Evolutionary conservation across 1,139 yeast species (phyloP).

Genomic region (Blastobotrys petasosporus): DNA sequence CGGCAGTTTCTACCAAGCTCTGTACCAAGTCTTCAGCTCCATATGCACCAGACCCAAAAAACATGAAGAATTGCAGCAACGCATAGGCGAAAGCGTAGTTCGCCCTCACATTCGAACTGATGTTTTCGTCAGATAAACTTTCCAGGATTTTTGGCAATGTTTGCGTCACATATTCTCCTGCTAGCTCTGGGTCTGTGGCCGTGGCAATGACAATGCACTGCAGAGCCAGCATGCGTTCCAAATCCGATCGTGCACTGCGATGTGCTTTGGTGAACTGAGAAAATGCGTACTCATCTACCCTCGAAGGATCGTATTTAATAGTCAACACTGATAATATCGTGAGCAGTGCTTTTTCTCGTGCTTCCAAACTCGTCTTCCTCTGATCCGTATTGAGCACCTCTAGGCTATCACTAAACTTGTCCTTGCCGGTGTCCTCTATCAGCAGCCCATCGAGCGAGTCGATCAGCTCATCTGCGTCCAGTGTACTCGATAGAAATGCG

Average conservation of each 20-base stretch:
- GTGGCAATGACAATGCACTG: conserved; percentile 29
- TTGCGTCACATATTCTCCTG: conserved; percentile 1
- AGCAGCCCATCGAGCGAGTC: conserved; percentile 19
- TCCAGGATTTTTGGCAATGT: conserved; percentile 20
- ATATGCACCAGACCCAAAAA: conserved; percentile 35
- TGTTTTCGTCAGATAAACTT: conserved; percentile 15
- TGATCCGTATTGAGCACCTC: conserved; percentile 30
- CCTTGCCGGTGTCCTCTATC: conserved; percentile 15
- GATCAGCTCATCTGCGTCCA: conserved; percentile 21
- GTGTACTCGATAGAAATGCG: conserved; percentile 18
- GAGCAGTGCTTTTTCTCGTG: conserved; percentile 32
- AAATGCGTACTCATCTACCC: conserved; percentile 21
- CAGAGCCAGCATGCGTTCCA: conserved; percentile 29
- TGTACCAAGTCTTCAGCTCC: conserved; percentile 29
- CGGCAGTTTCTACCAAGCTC: conserved; percentile 29
- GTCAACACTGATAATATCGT: conserved; percentile 26
- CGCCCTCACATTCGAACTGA: conserved; percentile 17
- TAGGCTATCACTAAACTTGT: conserved; percentile 25
- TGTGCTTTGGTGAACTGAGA: conserved; percentile 26
- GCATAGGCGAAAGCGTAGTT: conserved; percentile 20
- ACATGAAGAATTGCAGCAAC: conserved; percentile 29
- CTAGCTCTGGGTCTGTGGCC: conserved; percentile 14
- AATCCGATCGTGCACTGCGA: conserved; percentile 27
- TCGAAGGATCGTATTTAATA: conserved; percentile 31
- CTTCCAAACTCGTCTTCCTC: conserved; percentile 29